Conservation (phyloP, 345 rosid species). For the Acer yangbiense region DNA sequence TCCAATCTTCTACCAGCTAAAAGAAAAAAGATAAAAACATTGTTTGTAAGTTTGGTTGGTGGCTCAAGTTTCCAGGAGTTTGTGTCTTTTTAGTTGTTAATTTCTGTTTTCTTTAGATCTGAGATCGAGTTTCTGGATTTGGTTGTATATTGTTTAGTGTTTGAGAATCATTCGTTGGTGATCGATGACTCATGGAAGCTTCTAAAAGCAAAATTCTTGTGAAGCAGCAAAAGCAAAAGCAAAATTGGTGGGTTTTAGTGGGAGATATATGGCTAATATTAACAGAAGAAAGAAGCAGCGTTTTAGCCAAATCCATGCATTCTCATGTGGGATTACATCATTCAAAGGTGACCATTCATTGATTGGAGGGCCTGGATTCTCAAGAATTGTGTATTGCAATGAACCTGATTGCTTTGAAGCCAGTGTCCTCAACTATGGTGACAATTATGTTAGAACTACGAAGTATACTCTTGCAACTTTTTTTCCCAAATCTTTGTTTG, state of each 20-base stretch:
- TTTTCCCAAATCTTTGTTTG: conserved; percentile 80
- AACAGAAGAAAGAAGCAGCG: conserved; percentile 60
- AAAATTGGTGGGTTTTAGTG: background rate
- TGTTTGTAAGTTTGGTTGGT: background rate
- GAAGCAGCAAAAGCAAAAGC: conserved; percentile 3
- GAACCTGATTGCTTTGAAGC: conserved; percentile 70
- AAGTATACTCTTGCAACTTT: conserved; percentile 81
- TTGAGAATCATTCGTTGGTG: background rate
- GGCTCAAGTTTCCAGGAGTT: background rate
- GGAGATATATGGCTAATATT: conserved; percentile 20
- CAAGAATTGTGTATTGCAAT: conserved; percentile 78
- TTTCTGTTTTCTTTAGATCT: conserved; percentile 4
- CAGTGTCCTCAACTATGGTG: conserved; percentile 43
- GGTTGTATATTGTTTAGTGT: background rate
- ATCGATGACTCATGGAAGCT: background rate
- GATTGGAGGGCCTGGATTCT: conserved; percentile 95
- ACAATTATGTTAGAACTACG: conserved; percentile 78
- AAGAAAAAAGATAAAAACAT: background rate
- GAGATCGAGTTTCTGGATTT: background rate
- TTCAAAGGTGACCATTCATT: conserved; percentile 71
- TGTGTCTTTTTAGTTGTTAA: background rate
- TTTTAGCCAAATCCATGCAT: conserved; percentile 69
- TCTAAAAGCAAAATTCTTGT: background rate
- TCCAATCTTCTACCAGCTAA: conserved; percentile 5
- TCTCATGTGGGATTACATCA: conserved; percentile 61